Evolutionary conservation across 1,139 yeast genomes (phyloP).

Genomic region (Protomyces lactucae-debilis): DNA sequence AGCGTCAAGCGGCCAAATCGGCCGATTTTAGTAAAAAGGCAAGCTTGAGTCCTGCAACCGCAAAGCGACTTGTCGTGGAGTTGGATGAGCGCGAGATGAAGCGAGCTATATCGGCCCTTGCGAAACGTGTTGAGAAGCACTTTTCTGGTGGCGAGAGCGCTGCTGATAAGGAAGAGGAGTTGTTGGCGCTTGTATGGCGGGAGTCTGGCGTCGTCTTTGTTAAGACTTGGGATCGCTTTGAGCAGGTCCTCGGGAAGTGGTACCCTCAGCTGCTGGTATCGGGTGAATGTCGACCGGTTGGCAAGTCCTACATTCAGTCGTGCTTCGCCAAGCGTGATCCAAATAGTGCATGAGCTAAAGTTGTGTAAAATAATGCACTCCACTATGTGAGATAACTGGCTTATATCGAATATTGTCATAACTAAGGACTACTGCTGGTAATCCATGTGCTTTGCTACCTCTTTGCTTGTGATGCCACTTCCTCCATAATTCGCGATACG

Average conservation of each 20-base stretch:
- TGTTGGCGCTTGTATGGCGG: neutral
- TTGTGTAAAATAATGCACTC: no score
- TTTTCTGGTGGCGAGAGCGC: conserved; percentile 43
- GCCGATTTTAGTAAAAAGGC: conserved; percentile 57
- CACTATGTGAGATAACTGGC: no score
- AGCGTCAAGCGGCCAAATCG: conserved; percentile 40
- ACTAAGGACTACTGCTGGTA: no score
- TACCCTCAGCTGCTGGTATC: neutral
- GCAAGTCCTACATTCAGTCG: neutral
- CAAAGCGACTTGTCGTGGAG: conserved; percentile 53
- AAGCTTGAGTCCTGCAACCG: conserved; percentile 56
- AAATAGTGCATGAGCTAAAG: neutral
- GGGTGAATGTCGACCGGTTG: neutral
- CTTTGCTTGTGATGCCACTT: no score
- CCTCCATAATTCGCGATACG: no score
- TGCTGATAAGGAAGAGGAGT: neutral
- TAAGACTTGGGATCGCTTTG: neutral
- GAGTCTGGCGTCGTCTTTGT: neutral
- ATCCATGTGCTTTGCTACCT: no score
- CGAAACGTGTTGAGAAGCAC: conserved; percentile 56
- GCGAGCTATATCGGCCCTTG: conserved; percentile 53
- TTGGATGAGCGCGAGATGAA: conserved; percentile 59
- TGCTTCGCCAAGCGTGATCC: conserved; percentile 1
- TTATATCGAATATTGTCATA: no score
- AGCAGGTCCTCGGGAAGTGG: neutral